Evolutionary conservation across 805 yeast species (phyloP).

Genomic region (Lipomyces chichibuensis): DNA sequence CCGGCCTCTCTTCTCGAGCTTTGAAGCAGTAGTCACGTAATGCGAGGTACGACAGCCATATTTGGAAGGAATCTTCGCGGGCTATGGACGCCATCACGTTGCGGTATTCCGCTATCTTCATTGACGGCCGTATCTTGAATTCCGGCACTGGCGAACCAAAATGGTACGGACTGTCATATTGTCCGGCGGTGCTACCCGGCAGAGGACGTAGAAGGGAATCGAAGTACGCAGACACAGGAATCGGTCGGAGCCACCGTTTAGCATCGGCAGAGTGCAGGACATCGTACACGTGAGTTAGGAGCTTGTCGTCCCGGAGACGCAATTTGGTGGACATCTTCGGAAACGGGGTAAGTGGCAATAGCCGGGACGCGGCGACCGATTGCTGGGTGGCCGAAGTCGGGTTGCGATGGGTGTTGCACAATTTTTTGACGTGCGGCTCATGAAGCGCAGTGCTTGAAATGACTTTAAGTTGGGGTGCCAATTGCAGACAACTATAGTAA

Average conservation of each 20-base stretch:
- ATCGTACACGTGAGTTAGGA: not conserved
- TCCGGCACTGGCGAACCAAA: slow-evolving; percentile 11
- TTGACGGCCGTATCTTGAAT: slow-evolving; percentile 7
- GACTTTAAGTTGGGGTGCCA: no score
- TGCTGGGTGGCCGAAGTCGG: not conserved
- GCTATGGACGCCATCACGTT: slow-evolving; percentile 16
- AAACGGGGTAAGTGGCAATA: not conserved
- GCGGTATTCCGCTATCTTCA: slow-evolving; percentile 13
- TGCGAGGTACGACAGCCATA: slow-evolving; percentile 23
- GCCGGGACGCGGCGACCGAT: not conserved
- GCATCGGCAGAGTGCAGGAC: not conserved
- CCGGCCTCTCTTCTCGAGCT: not conserved
- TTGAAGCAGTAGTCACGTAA: slow-evolving; percentile 11
- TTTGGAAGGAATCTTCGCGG: slow-evolving; percentile 14
- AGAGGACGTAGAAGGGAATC: not conserved
- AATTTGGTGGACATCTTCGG: not conserved
- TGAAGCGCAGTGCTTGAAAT: no score
- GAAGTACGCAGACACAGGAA: not conserved
- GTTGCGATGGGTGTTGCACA: not conserved
- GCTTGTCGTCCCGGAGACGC: not conserved
- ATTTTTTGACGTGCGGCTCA: not conserved
- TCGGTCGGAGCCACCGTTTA: not conserved
- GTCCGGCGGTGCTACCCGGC: not conserved
- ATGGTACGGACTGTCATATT: not conserved
- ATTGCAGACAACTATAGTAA: no score